Percentiles rank a stretch among this genome's conserved stretches.
Evolutionary conservation across 2,329 filamentous ascomycete species (phyloP).

Genomic region (Penicillium sp.): DNA sequence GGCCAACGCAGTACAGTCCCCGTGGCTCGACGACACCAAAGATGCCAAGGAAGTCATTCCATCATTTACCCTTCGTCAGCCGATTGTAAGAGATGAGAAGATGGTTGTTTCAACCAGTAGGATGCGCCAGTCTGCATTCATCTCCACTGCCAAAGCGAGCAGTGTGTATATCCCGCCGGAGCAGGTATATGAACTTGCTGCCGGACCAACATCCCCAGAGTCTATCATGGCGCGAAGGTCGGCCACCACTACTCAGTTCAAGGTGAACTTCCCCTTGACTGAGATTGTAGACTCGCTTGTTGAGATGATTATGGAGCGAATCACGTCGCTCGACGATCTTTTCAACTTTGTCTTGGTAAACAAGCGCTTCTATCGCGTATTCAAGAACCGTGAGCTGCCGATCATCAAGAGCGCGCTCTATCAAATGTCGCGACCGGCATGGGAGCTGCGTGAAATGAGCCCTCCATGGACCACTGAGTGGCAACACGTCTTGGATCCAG

Average conservation of each 20-base stretch:
- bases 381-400: slow-evolving; percentile 56
- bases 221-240: not conserved
- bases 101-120: slow-evolving; percentile 25
- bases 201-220: slow-evolving; percentile 21
- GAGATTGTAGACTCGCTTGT: slow-evolving; percentile 53
- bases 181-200: slow-evolving; percentile 37
- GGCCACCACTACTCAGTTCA: slow-evolving; percentile 15
- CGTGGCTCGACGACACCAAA: not conserved
- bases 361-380: slow-evolving; percentile 57
- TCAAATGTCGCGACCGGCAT: slow-evolving; percentile 58
- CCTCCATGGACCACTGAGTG: slow-evolving; percentile 50
- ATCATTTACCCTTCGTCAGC: not conserved
- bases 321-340: slow-evolving; percentile 54
- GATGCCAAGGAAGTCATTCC: not conserved
- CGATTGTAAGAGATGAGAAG: slow-evolving; percentile 22
- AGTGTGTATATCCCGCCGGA: slow-evolving; percentile 19
- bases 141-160: slow-evolving; percentile 22
- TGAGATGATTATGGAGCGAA: slow-evolving; percentile 48
- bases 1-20: not conserved
- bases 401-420: slow-evolving; percentile 53
- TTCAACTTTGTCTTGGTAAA: slow-evolving; percentile 56
- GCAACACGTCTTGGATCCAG: slow-evolving; percentile 44
- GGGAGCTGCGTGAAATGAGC: slow-evolving; percentile 60
- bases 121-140: slow-evolving; percentile 13
- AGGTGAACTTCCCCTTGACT: slow-evolving; percentile 39